Evolutionary conservation across 2,329 filamentous ascomycete species (phyloP), one percentile per base, ranked within the genome.

Genomic region (Triangularia setosa): DNA sequence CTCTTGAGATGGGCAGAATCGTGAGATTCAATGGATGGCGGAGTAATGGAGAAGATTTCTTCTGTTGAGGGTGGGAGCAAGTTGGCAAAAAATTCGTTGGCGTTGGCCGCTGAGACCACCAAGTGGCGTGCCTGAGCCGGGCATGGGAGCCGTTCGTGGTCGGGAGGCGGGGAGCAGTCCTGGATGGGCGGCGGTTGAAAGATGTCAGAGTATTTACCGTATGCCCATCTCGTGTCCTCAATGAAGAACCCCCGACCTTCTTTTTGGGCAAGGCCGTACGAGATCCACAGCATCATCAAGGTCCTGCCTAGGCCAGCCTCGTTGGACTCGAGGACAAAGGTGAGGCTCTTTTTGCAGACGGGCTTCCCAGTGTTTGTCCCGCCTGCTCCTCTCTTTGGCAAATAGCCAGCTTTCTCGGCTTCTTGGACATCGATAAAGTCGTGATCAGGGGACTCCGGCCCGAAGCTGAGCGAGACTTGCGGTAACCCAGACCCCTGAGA

Each of bases 221-320:
- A 95, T 1, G 90, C 88, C 89, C 93, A 96, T 69, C 89, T 83
- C 6, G 89, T 87, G 76, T 96, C 92, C 71, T 96, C 91, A 67
- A 96, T 81, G 78, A 96, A 96, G 76, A 96, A 96, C 0, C 87
- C 82, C 24, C 92, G 82, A 14, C 85, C 85, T 73, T 96, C 90
- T 65, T 87, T 84, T 73, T 89, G 82, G 1, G 92, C 91, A 61
- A 96, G 78, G 3, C 91, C 91, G 73, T 95, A 96, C 25, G 91
- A 89, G 71, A 90, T 89, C 92, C 92, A 97, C 63, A 96, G 74
- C 72, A 88, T 84, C 83, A 96, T 87, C 65, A 97, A 76, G 1
- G 89, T 87, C 68, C 86, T 87, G 5, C 92, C 92, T 9, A 96
- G 80, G 2, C 92, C 92, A 1, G 91, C 90, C 71, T 94, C 88